A percentile compares a stretch with the other conserved stretches of the same genome.
phyloP scores from a whole-genome alignment of 2,329 filamentous ascomycete genomes.

The Tothia fuscella region DNA sequence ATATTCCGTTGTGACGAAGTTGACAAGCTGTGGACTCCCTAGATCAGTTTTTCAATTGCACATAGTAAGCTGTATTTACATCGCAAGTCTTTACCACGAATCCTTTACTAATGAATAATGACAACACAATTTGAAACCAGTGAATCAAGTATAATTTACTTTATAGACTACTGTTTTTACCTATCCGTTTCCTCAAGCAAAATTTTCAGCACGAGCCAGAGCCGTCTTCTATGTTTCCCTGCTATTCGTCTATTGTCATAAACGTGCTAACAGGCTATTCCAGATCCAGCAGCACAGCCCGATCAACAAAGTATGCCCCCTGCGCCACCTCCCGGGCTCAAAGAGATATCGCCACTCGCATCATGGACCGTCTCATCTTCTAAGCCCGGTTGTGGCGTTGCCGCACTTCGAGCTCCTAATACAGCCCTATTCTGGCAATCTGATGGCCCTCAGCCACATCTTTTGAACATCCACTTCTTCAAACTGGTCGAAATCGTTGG shows the following conservation, averaged over 20 bases:
- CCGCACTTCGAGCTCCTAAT: constrained; percentile 63
- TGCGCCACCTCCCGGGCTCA: constrained; percentile 40
- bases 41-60: too few relatives aligned
- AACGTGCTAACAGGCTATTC: neutral
- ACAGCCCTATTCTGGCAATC: constrained; percentile 72
- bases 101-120: too few relatives aligned
- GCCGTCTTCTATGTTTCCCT: neutral
- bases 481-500: constrained; percentile 68
- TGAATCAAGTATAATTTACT: too few relatives aligned
- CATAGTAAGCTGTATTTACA: too few relatives aligned
- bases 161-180: too few relatives aligned
- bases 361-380: constrained; percentile 73
- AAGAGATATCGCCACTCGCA: constrained; percentile 75
- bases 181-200: too few relatives aligned
- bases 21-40: too few relatives aligned
- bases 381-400: constrained; percentile 69
- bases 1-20: too few relatives aligned
- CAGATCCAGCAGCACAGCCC: constrained; percentile 3
- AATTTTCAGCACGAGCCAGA: too few relatives aligned
- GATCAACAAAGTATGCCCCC: constrained; percentile 15
- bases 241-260: neutral
- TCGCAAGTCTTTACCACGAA: too few relatives aligned
- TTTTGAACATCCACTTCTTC: constrained; percentile 74
- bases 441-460: constrained; percentile 73
- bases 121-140: too few relatives aligned